Evolutionary conservation across 768 basidiomycete species (phyloP), one percentile per base, ranked within the genome.

Genomic region (Naganishia vishniacii): DNA sequence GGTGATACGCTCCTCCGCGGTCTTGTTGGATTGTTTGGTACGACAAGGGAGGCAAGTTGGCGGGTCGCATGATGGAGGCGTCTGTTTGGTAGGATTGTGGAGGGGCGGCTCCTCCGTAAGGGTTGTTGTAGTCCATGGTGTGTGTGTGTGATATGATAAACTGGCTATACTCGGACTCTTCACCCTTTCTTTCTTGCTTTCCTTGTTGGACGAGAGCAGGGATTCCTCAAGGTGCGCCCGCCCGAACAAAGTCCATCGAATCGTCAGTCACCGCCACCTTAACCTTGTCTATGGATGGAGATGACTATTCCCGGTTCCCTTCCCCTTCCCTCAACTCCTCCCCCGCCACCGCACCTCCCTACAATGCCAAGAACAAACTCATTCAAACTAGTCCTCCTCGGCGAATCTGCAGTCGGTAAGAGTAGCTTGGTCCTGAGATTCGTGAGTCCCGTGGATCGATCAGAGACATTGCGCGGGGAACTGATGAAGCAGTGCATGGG

Each of bases 361-460:
- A 51, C n/a, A 34, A 56, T 56, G 53, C 32, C 53, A n/a, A 56
- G 37, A 29, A 53, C 61, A 4, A 25, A 53, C 40, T 75, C 75
- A 79, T 95, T 94, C 82, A 97, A 97, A 78, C 88, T 98, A 69
- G 94, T 97, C 68, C 84, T 97, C 48, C 84, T 97, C 67, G 95
- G 93, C 72, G 93, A 97, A 81, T 92, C 89, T 42, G 94, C 95
- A 46, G 95, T 99, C 53, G 95, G 95, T 59, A 99, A 99, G 82
- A 71, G 75, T 73, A 93, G 90, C 80, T 79, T 98, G 68, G 95
- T 99, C 58, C 81, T 98, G 67, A 84, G 93, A 64, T 99, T 99
- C 73, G 95, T 98, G 69, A 91, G 73, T 69, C 15, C n/a, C 18
- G n/a, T 26, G 42, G 11, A 59, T 9, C 20, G 49, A 40, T 45